These are phyloP conservation scores for Giardia muris DNA, from an alignment of 208 protist genomes.

Conservation along the genomic window DNA sequence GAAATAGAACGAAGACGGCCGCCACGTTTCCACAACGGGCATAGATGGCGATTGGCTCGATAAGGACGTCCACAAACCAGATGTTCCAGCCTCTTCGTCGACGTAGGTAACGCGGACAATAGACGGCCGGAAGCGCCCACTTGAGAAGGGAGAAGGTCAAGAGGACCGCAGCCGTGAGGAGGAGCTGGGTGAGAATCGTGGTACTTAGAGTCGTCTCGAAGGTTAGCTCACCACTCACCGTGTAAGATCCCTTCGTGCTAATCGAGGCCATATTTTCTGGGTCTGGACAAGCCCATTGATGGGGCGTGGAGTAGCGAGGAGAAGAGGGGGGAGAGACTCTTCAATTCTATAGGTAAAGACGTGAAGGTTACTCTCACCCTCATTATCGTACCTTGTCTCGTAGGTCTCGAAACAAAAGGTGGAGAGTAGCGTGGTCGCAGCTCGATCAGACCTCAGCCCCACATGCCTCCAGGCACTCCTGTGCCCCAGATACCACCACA, in stretches of 20 bases:
- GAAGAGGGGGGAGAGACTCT: too few species aligned
- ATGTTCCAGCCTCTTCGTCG: background rate
- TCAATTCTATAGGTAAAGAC: too few species aligned
- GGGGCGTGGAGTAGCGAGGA: too few species aligned
- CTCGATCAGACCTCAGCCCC: too few species aligned
- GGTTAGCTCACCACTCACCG: background rate
- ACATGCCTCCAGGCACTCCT: too few species aligned
- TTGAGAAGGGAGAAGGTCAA: background rate
- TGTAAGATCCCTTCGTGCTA: background rate
- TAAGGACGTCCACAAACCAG: background rate
- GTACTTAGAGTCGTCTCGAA: background rate
- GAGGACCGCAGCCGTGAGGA: background rate
- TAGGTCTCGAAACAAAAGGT: too few species aligned
- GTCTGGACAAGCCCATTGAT: too few species aligned
- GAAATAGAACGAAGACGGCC: background rate
- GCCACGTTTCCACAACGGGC: background rate
- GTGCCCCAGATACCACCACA: too few species aligned
- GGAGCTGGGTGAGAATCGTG: background rate
- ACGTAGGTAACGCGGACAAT: background rate
- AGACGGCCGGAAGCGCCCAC: background rate
- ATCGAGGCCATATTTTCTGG: background rate
- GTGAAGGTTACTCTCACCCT: too few species aligned
- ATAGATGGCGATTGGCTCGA: background rate
- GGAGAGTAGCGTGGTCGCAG: too few species aligned
- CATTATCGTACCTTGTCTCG: too few species aligned